Evolutionary conservation across 257 asterid genomes (phyloP).

Genomic region (Solanum etuberosum): DNA sequence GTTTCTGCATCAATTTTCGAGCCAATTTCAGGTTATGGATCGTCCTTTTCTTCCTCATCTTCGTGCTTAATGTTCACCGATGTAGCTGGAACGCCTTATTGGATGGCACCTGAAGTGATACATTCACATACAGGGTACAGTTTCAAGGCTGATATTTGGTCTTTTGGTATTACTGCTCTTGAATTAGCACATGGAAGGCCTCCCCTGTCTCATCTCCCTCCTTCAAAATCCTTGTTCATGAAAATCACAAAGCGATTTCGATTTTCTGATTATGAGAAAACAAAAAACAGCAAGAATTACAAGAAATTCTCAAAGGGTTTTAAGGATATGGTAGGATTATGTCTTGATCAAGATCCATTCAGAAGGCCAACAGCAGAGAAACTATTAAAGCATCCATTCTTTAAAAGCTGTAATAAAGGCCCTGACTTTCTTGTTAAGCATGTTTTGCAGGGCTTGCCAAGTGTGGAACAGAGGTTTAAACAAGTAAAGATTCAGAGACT

Average conservation of each 20-base stretch:
- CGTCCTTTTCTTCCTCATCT: slow-evolving; percentile 14
- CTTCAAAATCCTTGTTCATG: slow-evolving; percentile 67
- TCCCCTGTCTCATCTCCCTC: slow-evolving; percentile 74
- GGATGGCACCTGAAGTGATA: slow-evolving; percentile 93
- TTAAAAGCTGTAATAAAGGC: slow-evolving; percentile 48
- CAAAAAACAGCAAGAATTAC: slow-evolving; percentile 16
- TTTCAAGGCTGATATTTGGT: slow-evolving; percentile 85
- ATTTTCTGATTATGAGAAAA: slow-evolving; percentile 65
- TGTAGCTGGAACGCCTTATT: slow-evolving; percentile 67
- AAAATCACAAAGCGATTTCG: slow-evolving; percentile 61
- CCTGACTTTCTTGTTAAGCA: slow-evolving; percentile 52
- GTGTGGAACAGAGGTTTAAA: slow-evolving; percentile 49
- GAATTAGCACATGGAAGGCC: slow-evolving; percentile 92
- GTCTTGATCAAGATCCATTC: slow-evolving; percentile 79
- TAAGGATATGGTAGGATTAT: slow-evolving; percentile 65
- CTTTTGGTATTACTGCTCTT: slow-evolving; percentile 77
- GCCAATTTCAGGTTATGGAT: slow-evolving; percentile 13
- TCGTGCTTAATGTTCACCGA: slow-evolving; percentile 43
- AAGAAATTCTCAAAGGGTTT: slow-evolving; percentile 62
- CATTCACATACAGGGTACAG: slow-evolving; percentile 42
- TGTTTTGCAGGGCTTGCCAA: slow-evolving; percentile 52
- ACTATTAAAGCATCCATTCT: slow-evolving; percentile 56
- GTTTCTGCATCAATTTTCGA: slow-evolving; percentile 75
- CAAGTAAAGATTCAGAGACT: slow-evolving; percentile 1
- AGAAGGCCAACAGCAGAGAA: slow-evolving; percentile 71